phyloP scores from a whole-genome alignment of 441 rosid species.

The Jatropha podagrica region DNA sequence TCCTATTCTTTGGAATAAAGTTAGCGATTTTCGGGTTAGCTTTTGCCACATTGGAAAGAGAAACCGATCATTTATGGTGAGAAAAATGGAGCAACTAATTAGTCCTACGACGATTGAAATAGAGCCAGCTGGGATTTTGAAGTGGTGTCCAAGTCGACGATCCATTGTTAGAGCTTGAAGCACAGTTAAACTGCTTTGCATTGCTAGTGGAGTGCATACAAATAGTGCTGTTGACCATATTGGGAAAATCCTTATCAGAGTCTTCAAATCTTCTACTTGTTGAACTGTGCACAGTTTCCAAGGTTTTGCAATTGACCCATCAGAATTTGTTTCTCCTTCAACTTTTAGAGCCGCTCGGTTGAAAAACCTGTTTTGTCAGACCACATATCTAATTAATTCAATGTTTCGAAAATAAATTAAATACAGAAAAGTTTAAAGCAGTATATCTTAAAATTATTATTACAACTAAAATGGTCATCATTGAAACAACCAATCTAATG shows the following conservation, averaged over 20 bases:
- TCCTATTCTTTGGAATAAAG: constrained; percentile 50
- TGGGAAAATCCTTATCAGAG: constrained; percentile 30
- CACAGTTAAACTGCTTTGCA: constrained; percentile 24
- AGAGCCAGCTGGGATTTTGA: constrained; percentile 32
- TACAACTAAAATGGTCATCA: too few species aligned
- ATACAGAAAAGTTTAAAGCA: too few species aligned
- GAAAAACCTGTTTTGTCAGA: constrained; percentile 25
- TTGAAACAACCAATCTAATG: too few species aligned
- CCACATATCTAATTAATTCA: not conserved
- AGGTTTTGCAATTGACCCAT: constrained; percentile 22
- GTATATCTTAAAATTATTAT: too few species aligned
- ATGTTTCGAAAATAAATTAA: too few species aligned
- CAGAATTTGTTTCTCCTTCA: constrained; percentile 23
- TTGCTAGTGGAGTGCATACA: constrained; percentile 16
- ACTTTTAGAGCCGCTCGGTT: constrained; percentile 34
- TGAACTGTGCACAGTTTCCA: constrained; percentile 40
- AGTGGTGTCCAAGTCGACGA: constrained; percentile 22
- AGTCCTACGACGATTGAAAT: constrained; percentile 15
- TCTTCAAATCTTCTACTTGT: constrained; percentile 42
- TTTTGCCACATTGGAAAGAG: constrained; percentile 22
- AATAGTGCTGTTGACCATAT: constrained; percentile 9
- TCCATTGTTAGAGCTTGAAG: constrained; percentile 40
- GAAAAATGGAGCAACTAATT: constrained; percentile 16
- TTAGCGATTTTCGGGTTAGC: constrained; percentile 27
- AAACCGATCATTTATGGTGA: constrained; percentile 27